Conservation (phyloP, 2,329 filamentous ascomycete genomes). For the Eutypella sp. region DNA sequence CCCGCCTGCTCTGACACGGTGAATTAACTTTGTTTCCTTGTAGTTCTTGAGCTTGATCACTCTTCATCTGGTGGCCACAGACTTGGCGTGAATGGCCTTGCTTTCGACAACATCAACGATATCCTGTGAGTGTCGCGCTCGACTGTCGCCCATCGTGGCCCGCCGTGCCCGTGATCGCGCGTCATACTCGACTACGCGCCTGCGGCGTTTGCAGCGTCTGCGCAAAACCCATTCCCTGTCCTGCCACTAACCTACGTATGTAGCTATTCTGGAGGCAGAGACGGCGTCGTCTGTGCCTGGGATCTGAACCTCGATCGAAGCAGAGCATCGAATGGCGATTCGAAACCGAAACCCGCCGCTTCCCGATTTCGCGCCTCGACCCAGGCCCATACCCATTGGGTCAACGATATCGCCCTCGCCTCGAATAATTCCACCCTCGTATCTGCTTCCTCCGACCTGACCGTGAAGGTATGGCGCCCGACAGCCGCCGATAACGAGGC, state of each 20-base stretch:
- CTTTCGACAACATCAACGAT: slow-evolving; percentile 74
- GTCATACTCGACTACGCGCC: too few species aligned
- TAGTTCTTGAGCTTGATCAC: slow-evolving; percentile 56
- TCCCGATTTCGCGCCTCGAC: slow-evolving; percentile 58
- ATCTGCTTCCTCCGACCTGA: slow-evolving; percentile 88
- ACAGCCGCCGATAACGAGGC: slow-evolving; percentile 59
- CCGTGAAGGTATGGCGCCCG: slow-evolving; percentile 89
- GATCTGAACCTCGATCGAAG: slow-evolving; percentile 71
- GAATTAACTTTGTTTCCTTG: slow-evolving; percentile 2
- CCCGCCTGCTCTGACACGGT: slow-evolving; percentile 11
- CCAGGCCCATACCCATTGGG: slow-evolving; percentile 87
- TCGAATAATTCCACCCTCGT: slow-evolving; percentile 75
- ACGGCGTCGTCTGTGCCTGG: slow-evolving; percentile 96
- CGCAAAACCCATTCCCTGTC: too few species aligned
- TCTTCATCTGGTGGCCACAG: slow-evolving; percentile 72
- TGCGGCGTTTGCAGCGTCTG: too few species aligned
- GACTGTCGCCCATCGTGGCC: slow-evolving; percentile 2
- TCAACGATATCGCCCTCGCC: slow-evolving; percentile 84
- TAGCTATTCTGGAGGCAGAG: slow-evolving; percentile 92
- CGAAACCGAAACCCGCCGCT: slow-evolving; percentile 36
- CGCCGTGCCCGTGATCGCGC: too few species aligned
- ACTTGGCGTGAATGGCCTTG: slow-evolving; percentile 90
- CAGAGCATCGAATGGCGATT: slow-evolving; percentile 21
- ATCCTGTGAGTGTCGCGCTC: slow-evolving; percentile 64
- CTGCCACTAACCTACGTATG: slow-evolving; percentile 13